A percentile compares a stretch with the other conserved stretches of the same genome.
phyloP scores from a whole-genome alignment of 2,329 filamentous ascomycete species.

The Fusarium chlamydosporum region DNA sequence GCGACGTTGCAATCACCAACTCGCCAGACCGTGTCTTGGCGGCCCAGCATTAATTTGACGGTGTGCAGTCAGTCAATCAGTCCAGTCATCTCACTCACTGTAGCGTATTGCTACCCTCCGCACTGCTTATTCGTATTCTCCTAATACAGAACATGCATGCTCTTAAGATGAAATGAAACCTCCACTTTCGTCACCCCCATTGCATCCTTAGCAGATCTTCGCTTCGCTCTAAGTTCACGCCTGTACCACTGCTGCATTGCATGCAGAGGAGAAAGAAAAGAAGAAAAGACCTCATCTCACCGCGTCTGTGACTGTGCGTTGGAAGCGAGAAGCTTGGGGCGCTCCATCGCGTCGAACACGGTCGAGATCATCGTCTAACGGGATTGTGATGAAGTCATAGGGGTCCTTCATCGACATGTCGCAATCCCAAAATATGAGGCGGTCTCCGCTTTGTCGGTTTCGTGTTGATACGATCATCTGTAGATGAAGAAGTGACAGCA shows the following conservation, averaged over 20 bases:
- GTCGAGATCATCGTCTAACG: constrained; percentile 28
- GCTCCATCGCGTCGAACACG: constrained; percentile 25
- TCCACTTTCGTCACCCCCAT: constrained; percentile 29
- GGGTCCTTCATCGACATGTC: constrained; percentile 45
- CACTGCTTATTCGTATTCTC: constrained; percentile 41
- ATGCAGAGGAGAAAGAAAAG: not conserved
- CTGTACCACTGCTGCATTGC: constrained; percentile 10
- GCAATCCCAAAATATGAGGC: constrained; percentile 14
- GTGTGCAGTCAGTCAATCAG: constrained; percentile 7
- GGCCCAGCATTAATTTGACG: constrained; percentile 31
- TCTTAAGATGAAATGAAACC: constrained; percentile 43
- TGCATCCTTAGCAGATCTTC: constrained; percentile 34
- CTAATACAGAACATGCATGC: constrained; percentile 22
- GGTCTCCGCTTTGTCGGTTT: constrained; percentile 12
- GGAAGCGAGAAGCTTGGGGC: constrained; percentile 40
- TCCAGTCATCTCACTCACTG: not conserved
- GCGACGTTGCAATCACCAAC: constrained; percentile 43
- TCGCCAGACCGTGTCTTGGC: constrained; percentile 42
- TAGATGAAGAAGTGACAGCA: not conserved
- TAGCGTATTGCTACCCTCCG: not conserved
- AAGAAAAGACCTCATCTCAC: constrained; percentile 39
- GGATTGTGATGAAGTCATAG: constrained; percentile 52
- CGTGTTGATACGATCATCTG: constrained; percentile 12
- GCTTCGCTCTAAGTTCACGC: constrained; percentile 37
- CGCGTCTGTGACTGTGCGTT: constrained; percentile 45